Base-by-base conservation (phyloP, 1,284 basidiomycete species). In the Puccinia sorghi region DNA sequence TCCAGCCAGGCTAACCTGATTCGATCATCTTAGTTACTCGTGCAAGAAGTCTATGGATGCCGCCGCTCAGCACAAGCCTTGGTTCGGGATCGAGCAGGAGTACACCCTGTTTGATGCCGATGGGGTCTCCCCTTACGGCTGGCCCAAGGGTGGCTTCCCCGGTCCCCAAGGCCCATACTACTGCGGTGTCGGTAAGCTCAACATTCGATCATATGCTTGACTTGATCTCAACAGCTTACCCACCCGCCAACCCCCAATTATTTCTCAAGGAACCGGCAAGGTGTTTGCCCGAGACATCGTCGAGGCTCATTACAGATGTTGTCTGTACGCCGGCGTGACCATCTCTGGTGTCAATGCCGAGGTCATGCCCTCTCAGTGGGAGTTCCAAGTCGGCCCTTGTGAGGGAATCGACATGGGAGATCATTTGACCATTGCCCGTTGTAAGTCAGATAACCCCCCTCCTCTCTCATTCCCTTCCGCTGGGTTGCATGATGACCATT, bases 321-420 rank as follows among this genome's bases (percentile, higher is more conserved):
- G 96, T 87, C 89, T 99, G 80, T 97, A 98, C 86, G 88, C 97
- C 82, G 95, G 94, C 83, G 89, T 99, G 87, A 95, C 94, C 88
- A 98, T 98, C 88, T 96, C 93, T 81, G 97, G 97, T 85, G 98
- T 99, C 88, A 99, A 99, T 86, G 97, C 97, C 82, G 97, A 99
- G 87, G 97, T 99, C 83, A 98, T 99, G 96, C 96, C 97, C 39
- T 91, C 95, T 80, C 97, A 99, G 87, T 83, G 82, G 82, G 96
- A 99, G 88, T 99, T 97, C 92, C 97, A 99, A 87, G 94, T 99
- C 83, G 96, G 96, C 80, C 96, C 96, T 56, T 98, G 96, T 85
- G 91, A 92, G 86, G 96, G 96, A 82, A 97, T 99, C 86, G 89
- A 92, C 82, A 97, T 99, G 93, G 96, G 96, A 83, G 96, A 99